Evolutionary conservation across 208 protist genomes (phyloP).

Genomic region (Acanthamoeba royreba): DNA sequence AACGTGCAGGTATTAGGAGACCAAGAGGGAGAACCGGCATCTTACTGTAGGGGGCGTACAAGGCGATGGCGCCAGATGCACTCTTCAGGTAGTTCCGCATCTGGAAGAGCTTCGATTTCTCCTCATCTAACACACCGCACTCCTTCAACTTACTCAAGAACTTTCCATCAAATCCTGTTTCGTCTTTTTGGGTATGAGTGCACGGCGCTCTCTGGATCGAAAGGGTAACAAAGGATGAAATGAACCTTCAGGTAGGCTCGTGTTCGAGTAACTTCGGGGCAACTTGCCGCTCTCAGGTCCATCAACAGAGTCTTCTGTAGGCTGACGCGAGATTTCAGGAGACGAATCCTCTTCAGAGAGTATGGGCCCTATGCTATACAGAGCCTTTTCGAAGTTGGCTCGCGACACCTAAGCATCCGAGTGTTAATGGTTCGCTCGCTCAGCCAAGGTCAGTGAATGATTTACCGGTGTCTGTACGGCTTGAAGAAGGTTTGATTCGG

Average conservation of each 20-base stretch:
- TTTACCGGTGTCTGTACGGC: background rate
- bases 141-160: slow-evolving; percentile 1
- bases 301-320: background rate
- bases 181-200: background rate
- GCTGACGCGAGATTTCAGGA: background rate
- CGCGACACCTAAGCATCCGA: slow-evolving; percentile 27
- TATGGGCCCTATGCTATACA: slow-evolving; percentile 32
- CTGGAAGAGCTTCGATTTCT: background rate
- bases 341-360: background rate
- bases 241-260: background rate
- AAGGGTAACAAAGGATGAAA: background rate
- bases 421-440: background rate
- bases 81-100: background rate
- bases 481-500: background rate
- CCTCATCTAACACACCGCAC: background rate
- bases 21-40: too few species aligned
- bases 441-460: background rate
- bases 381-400: background rate
- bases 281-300: background rate
- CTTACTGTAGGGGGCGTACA: too few species aligned
- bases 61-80: background rate
- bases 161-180: background rate
- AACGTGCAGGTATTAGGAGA: background rate
- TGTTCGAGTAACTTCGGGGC: background rate
- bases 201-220: too few species aligned